phyloP scores from a whole-genome alignment of 352 stramenopile species.

The Pythium biforme region DNA sequence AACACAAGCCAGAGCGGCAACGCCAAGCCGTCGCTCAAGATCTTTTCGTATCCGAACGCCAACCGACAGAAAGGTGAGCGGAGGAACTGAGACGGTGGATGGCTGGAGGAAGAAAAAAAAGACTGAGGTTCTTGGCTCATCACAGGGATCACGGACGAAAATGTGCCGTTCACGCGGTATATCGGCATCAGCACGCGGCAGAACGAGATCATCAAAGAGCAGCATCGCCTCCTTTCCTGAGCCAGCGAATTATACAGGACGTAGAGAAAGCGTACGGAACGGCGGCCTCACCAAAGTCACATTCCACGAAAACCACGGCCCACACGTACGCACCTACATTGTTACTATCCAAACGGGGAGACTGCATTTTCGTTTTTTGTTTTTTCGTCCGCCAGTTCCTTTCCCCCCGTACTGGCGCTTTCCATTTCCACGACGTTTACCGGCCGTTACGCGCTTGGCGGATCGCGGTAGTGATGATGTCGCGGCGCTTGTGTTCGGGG shows the following conservation, averaged over 20 bases:
- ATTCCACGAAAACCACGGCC: neutral
- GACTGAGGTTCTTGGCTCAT: neutral
- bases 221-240: constrained; percentile 67
- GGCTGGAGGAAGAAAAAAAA: neutral
- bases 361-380: constrained; percentile 6
- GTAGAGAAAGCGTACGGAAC: neutral
- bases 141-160: constrained; percentile 53
- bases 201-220: constrained; percentile 76
- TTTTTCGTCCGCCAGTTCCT: neutral
- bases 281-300: neutral
- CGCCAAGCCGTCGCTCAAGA: constrained; percentile 57
- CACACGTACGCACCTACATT: constrained; percentile 4
- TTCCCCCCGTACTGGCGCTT: too few relatives aligned
- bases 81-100: constrained; percentile 9
- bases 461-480: constrained; percentile 69
- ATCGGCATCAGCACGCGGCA: constrained; percentile 75
- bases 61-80: constrained; percentile 42
- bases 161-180: constrained; percentile 60
- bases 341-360: constrained; percentile 2
- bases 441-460: constrained; percentile 46
- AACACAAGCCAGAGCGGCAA: neutral
- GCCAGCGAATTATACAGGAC: neutral
- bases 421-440: constrained; percentile 6
- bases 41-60: constrained; percentile 60
- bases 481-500: constrained; percentile 62